Base-by-base conservation (phyloP, 495 filamentous ascomycete species). In the Rostrohypoxylon terebratum region DNA sequence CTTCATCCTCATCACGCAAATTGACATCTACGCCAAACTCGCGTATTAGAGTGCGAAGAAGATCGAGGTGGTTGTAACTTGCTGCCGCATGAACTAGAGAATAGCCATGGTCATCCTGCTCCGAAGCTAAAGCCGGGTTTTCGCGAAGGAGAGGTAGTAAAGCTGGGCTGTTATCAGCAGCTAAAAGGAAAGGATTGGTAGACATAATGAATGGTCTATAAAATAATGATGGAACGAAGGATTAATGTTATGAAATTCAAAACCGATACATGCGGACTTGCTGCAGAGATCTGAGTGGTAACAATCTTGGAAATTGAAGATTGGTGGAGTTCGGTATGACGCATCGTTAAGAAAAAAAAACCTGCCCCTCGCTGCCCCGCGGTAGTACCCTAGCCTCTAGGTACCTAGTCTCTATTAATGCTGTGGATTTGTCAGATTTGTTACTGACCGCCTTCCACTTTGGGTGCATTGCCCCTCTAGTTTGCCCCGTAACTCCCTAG, bases 11-110 rank as follows among this genome's bases (percentile, higher is more conserved):
- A 74, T 98, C 96, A 59, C 85, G 84, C 45, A 98, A 81, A 75
- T 98, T 91, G 33, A 92, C 88, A 66, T 93, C 81, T 9, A 93
- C 93, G 21, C 90, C 81, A 80, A 92, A 94, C 13, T 92, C 92
- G 34, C 85, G 82, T n/a, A 96, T 86, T 1, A 99, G 88, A 0
- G 88, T 81, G 47, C 90, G 90, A 7, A 98, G 88, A 25, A 98
- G 90, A 59, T 90, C 87, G 34, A 90, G 80, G 71, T 97, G 93
- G 75, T 89, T 90, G 85, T 99, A 99, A 68, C 94, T 98, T 33
- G 91, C 88, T 6, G 95, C 92, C 21, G 96, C 96, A 79, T 99
- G 96, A 20, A 98, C 82, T 20, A 98, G 87, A 14, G 94, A 96
- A 83, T 99, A 97, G 67, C 93, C 93, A 69, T 93, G 89, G 66